Evolutionary conservation across 2,329 filamentous ascomycete species (phyloP).

Genomic region (Akanthomyces lecanii): DNA sequence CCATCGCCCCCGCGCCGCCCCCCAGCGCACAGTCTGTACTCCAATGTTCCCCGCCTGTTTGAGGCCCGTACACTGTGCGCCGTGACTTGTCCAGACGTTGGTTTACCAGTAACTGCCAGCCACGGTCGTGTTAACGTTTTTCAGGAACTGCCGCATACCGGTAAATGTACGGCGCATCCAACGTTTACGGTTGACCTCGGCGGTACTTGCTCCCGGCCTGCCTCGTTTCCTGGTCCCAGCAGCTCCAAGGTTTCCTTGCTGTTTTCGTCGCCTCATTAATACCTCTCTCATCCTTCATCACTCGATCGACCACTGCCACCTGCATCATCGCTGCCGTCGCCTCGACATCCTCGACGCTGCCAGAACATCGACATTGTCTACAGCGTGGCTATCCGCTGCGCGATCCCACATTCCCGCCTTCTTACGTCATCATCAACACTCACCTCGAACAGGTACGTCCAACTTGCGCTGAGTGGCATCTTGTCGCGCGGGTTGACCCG

Average conservation of each 20-base stretch:
- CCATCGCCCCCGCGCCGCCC: not conserved
- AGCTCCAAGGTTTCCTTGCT: constrained; percentile 6
- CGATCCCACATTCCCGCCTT: not conserved
- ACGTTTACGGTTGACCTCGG: not conserved
- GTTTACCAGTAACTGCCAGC: constrained; percentile 5
- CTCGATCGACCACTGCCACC: not conserved
- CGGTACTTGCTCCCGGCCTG: not conserved
- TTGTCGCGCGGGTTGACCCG: too few relatives aligned
- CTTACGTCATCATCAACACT: constrained; percentile 8
- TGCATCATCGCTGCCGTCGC: not conserved
- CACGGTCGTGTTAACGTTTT: constrained; percentile 1
- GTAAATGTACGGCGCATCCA: constrained; percentile 3
- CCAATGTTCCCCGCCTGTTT: not conserved
- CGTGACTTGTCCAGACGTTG: not conserved
- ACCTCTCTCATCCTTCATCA: not conserved
- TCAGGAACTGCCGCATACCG: not conserved
- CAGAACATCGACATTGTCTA: too few relatives aligned
- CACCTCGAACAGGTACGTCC: not conserved
- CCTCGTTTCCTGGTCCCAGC: not conserved
- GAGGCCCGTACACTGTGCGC: constrained; percentile 3
- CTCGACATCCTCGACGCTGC: not conserved
- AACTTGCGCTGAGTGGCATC: not conserved
- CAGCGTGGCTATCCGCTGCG: too few relatives aligned
- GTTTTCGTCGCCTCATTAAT: not conserved
- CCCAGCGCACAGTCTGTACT: not conserved